phyloP scores from a whole-genome alignment of 306 rosid species.

The Cicer pinnatifidum region DNA sequence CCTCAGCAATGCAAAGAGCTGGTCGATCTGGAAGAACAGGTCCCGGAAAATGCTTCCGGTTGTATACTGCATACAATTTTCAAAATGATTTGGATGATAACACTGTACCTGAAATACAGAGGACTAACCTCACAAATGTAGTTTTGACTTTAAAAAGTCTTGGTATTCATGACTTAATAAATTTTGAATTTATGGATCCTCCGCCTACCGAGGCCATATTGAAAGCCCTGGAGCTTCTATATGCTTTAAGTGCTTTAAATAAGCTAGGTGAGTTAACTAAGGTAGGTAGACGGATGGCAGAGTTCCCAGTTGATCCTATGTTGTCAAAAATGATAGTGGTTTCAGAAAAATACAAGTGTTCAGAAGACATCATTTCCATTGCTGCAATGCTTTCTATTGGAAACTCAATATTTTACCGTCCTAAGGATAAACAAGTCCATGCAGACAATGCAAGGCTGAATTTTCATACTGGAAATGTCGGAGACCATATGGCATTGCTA shows the following conservation, averaged over 20 bases:
- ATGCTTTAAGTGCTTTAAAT: slow-evolving; percentile 84
- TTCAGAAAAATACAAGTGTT: slow-evolving; percentile 83
- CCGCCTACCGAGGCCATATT: slow-evolving; percentile 93
- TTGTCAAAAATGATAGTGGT: slow-evolving; percentile 91
- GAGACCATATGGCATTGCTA: slow-evolving; percentile 87
- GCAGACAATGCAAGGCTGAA: slow-evolving; percentile 92
- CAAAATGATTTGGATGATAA: slow-evolving; percentile 82
- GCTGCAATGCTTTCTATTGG: slow-evolving; percentile 95
- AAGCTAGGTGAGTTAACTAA: slow-evolving; percentile 88
- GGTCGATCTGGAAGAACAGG: slow-evolving; percentile 98
- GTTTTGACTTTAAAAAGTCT: slow-evolving; percentile 88
- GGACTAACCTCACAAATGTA: slow-evolving; percentile 93
- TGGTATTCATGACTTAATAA: slow-evolving; percentile 78
- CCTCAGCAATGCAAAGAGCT: slow-evolving; percentile 94
- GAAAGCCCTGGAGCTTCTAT: slow-evolving; percentile 89
- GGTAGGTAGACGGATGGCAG: slow-evolving; percentile 92
- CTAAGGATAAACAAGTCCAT: slow-evolving; percentile 98
- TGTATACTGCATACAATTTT: slow-evolving; percentile 80
- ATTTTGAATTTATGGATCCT: slow-evolving; percentile 97
- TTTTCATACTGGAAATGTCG: slow-evolving; percentile 90
- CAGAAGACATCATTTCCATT: slow-evolving; percentile 83
- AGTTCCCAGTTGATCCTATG: slow-evolving; percentile 97
- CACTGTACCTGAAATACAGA: slow-evolving; percentile 88
- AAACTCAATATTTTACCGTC: slow-evolving; percentile 93
- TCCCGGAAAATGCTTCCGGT: slow-evolving; percentile 91